Percentiles rank a stretch among this genome's conserved stretches.
phyloP scores from a whole-genome alignment of 495 filamentous ascomycete genomes.

The Acidiella bohemica region DNA sequence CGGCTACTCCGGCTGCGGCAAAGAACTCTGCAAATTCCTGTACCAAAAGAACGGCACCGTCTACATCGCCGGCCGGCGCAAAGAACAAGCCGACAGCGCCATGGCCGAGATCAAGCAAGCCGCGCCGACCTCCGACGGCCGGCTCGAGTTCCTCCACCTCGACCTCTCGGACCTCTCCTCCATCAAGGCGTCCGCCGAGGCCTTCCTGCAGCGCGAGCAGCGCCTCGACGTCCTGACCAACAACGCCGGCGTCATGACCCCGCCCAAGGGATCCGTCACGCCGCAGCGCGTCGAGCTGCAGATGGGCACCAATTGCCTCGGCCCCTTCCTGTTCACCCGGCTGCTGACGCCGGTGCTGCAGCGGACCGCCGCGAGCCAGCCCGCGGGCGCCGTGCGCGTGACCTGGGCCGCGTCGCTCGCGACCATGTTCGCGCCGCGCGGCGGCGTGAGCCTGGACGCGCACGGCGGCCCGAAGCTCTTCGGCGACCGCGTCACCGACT shows the following conservation, averaged over 20 bases:
- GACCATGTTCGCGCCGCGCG: neutral
- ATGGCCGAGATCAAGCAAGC: conserved; percentile 26
- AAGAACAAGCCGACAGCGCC: conserved; percentile 23
- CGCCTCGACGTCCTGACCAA: conserved; percentile 37
- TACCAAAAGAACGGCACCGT: conserved; percentile 37
- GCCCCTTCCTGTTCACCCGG: conserved; percentile 35
- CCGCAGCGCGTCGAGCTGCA: conserved; percentile 34
- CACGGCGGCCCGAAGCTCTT: conserved; percentile 6
- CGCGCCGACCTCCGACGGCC: conserved; percentile 21
- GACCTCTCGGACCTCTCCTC: conserved; percentile 35
- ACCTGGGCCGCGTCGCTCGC: conserved; percentile 29
- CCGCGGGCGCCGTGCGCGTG: conserved; percentile 27
- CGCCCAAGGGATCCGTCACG: conserved; percentile 28
- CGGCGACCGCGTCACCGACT: conserved; percentile 20
- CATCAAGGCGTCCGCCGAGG: conserved; percentile 31
- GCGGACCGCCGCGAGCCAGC: conserved; percentile 24
- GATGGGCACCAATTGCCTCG: conserved; percentile 37
- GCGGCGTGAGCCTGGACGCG: conserved; percentile 9
- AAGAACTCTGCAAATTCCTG: conserved; percentile 35
- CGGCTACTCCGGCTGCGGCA: conserved; percentile 36
- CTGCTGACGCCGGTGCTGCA: conserved; percentile 34
- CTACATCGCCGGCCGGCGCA: conserved; percentile 39
- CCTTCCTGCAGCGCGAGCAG: conserved; percentile 31
- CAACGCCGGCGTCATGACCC: conserved; percentile 36
- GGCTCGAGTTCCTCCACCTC: conserved; percentile 30